Conservation (phyloP, 2,329 filamentous ascomycete genomes). For the Periglandula ipomoeae region DNA sequence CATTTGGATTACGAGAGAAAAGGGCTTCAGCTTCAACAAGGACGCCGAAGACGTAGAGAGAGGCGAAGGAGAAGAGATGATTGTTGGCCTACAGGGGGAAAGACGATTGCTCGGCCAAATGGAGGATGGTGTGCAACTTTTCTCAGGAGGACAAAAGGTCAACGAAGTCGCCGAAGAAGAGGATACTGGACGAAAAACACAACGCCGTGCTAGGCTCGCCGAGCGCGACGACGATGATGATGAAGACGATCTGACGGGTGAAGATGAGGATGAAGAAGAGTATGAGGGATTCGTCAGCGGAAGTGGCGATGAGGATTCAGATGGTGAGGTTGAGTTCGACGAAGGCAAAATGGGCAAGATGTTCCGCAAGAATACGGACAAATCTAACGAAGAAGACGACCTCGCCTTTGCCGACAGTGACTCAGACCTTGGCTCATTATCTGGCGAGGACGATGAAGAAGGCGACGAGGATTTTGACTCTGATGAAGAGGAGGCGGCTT, state of each 20-base stretch:
- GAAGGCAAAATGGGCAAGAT: conserved; percentile 52
- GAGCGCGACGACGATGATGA: conserved; percentile 55
- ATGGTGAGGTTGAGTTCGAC: conserved; percentile 47
- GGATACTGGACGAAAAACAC: conserved; percentile 52
- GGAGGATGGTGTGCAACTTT: conserved; percentile 75
- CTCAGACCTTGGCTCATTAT: conserved; percentile 87
- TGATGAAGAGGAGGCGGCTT: conserved; percentile 61
- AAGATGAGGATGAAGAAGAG: conserved; percentile 19
- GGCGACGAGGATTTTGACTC: conserved; percentile 43
- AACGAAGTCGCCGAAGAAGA: conserved; percentile 42
- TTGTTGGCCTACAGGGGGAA: conserved; percentile 79
- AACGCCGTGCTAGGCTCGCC: conserved; percentile 48
- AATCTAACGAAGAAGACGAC: conserved; percentile 54
- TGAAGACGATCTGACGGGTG: conserved; percentile 29
- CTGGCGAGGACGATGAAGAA: conserved; percentile 38
- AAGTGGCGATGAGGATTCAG: conserved; percentile 41
- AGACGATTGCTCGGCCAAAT: conserved; percentile 73
- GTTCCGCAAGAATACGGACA: conserved; percentile 44
- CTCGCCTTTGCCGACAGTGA: conserved; percentile 93
- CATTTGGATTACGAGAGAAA: conserved; percentile 72
- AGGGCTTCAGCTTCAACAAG: conserved; percentile 66
- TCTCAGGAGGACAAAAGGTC: conserved; percentile 66
- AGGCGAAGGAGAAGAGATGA: conserved; percentile 91
- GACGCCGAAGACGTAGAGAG: conserved; percentile 61
- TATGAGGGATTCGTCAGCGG: conserved; percentile 45